Percentiles rank a stretch among this genome's conserved stretches.
Evolutionary conservation across 257 asterid species (phyloP).

Genomic region (Solanum paucissectum): DNA sequence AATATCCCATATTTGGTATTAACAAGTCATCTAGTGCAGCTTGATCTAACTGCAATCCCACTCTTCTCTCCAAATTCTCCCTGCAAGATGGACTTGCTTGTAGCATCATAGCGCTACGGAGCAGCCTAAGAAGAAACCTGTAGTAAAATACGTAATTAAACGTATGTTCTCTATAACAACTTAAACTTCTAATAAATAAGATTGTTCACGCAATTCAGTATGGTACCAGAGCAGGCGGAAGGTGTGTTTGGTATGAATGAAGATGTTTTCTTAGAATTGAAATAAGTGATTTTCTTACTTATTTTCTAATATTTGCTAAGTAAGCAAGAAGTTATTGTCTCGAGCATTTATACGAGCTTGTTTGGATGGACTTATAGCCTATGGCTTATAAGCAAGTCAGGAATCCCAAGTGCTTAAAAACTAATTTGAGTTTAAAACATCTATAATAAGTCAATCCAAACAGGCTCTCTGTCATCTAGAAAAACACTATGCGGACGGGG

Average conservation of each 20-base stretch:
- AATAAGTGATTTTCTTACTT: too few relatives aligned
- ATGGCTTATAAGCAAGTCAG: too few relatives aligned
- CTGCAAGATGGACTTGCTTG: conserved; percentile 12
- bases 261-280: not conserved
- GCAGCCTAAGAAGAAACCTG: conserved; percentile 2
- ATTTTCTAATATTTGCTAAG: not conserved
- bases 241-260: not conserved
- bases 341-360: not conserved
- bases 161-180: not conserved
- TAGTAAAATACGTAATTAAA: not conserved
- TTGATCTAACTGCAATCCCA: conserved; percentile 6
- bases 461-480: not conserved
- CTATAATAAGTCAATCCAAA: too few relatives aligned
- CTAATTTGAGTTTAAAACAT: too few relatives aligned
- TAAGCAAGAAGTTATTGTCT: not conserved
- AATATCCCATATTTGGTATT: conserved; percentile 6
- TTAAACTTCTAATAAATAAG: not conserved
- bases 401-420: too few relatives aligned
- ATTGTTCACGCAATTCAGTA: not conserved
- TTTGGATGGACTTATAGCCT: too few relatives aligned
- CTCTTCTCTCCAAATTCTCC: conserved; percentile 10
- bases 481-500: not conserved
- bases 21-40: conserved; percentile 1
- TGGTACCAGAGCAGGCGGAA: not conserved
- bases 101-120: conserved; percentile 4